Conservation (phyloP, 495 filamentous ascomycete genomes). For the Xylaria castorea region DNA sequence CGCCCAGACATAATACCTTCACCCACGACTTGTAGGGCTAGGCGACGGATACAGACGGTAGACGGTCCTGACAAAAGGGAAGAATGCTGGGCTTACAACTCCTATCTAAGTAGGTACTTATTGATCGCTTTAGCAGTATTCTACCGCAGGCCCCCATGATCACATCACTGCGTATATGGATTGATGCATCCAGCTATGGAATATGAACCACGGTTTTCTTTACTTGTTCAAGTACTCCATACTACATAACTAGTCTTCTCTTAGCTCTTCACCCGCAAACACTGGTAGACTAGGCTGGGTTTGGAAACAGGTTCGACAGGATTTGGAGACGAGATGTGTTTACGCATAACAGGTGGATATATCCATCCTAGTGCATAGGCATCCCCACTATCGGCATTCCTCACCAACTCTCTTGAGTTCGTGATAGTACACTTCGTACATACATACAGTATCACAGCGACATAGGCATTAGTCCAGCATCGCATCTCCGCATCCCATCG, state of each 20-base stretch:
- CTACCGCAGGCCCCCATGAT: neutral
- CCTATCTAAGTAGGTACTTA: neutral
- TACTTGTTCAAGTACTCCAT: neutral
- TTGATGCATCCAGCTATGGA: neutral
- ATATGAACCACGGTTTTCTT: neutral
- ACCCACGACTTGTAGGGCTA: neutral
- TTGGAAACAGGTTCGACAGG: neutral
- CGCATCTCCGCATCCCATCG: neutral
- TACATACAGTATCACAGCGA: neutral
- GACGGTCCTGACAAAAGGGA: neutral
- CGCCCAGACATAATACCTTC: neutral
- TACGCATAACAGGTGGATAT: neutral
- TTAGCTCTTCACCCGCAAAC: neutral
- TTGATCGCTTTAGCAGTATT: neutral
- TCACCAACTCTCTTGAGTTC: neutral
- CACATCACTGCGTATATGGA: neutral
- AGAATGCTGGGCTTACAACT: neutral
- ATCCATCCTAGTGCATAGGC: too few relatives aligned
- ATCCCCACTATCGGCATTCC: neutral
- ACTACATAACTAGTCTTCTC: neutral
- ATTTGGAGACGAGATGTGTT: neutral
- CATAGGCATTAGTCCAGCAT: neutral
- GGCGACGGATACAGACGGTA: neutral
- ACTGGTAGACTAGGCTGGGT: neutral
- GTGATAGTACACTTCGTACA: neutral